phyloP scores from a whole-genome alignment of 176 grass and related monocot species.

The Ananas comosus region DNA sequence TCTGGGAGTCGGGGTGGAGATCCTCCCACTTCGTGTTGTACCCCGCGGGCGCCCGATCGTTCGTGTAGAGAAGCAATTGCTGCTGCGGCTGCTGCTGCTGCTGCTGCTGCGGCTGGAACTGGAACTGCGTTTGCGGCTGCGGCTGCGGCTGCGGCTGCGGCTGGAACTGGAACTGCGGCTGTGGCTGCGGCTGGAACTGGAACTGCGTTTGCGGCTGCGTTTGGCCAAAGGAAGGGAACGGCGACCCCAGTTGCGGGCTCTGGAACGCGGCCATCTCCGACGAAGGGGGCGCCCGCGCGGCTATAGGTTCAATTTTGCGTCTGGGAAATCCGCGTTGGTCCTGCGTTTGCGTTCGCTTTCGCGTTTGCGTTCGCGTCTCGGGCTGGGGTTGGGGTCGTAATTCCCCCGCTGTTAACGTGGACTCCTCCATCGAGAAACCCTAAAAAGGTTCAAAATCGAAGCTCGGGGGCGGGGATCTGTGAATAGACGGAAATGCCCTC shows the following conservation, averaged over 20 bases:
- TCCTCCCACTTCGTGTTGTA: slow-evolving; percentile 52
- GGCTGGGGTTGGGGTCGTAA: no score
- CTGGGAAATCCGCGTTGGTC: no score
- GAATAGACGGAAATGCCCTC: no score
- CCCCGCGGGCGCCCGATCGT: slow-evolving; percentile 28
- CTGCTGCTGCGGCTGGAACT: slow-evolving; percentile 2
- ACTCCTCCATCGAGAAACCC: no score
- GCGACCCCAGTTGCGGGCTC: background rate
- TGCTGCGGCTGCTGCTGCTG: slow-evolving; percentile 8
- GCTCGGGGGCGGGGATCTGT: no score
- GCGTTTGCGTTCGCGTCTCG: no score
- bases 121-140: background rate
- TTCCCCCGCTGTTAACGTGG: no score
- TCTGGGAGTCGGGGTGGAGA: slow-evolving; percentile 52
- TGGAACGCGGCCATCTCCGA: slow-evolving; percentile 8
- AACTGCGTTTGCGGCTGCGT: background rate
- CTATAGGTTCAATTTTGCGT: no score
- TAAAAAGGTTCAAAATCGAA: no score
- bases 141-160: background rate
- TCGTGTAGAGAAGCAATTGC: slow-evolving; percentile 33
- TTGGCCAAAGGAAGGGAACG: slow-evolving; percentile 1
- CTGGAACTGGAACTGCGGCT: background rate
- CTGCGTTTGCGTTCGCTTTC: no score
- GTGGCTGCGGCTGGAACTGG: background rate
- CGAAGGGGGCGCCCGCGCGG: slow-evolving; percentile 1